phyloP scores from a whole-genome alignment of 2,329 filamentous ascomycete genomes.

The Dactylellina parvicollis region DNA sequence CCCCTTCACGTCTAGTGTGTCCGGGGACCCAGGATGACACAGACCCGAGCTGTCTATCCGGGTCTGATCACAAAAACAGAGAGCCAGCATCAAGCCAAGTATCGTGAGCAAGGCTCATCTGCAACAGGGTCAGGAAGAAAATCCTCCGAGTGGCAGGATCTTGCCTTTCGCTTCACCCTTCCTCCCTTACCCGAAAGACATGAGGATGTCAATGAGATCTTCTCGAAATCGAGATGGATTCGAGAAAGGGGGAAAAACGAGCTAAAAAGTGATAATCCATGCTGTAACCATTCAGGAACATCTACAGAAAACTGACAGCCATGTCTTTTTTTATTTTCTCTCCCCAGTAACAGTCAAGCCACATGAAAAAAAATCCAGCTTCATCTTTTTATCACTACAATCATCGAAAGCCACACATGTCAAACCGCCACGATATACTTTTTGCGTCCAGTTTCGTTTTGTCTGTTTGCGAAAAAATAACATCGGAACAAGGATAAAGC shows the following conservation, averaged over 20 bases:
- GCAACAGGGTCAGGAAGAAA: slow-evolving; percentile 53
- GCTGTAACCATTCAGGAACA: slow-evolving; percentile 45
- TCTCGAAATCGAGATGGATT: slow-evolving; percentile 45
- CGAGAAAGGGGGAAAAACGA: slow-evolving; percentile 21
- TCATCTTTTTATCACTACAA: background rate
- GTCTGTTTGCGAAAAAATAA: slow-evolving; percentile 13
- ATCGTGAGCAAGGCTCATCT: slow-evolving; percentile 53
- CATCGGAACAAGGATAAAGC: slow-evolving; percentile 44
- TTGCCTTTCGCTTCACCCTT: slow-evolving; percentile 52
- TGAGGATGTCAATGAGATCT: slow-evolving; percentile 53
- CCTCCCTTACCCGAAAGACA: slow-evolving; percentile 54
- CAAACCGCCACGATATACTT: slow-evolving; percentile 2
- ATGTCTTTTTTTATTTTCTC: background rate
- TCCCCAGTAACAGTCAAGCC: slow-evolving; percentile 10
- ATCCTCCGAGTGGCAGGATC: slow-evolving; percentile 55
- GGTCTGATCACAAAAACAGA: slow-evolving; percentile 53
- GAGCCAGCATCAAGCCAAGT: slow-evolving; percentile 55
- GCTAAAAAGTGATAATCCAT: slow-evolving; percentile 48
- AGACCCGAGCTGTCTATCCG: slow-evolving; percentile 53
- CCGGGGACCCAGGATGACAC: slow-evolving; percentile 53
- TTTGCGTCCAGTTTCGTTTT: slow-evolving; percentile 10
- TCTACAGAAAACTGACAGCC: slow-evolving; percentile 27
- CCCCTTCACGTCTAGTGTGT: slow-evolving; percentile 51
- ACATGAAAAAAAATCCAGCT: slow-evolving; percentile 20
- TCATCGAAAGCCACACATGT: slow-evolving; percentile 33